phyloP scores from a whole-genome alignment of 768 basidiomycete species.

The Lenzites betulinus region DNA sequence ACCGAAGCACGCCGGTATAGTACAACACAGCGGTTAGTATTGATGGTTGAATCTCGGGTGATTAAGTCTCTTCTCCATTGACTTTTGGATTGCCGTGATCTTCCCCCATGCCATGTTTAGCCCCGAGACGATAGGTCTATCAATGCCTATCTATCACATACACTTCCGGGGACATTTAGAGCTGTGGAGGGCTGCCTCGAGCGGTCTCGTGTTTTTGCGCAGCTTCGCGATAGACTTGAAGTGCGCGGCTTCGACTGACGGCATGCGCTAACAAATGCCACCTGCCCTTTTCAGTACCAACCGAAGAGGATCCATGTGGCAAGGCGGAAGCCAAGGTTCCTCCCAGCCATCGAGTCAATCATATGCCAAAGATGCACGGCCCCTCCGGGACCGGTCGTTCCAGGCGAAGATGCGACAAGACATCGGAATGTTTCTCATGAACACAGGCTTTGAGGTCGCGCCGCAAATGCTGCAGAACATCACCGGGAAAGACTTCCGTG shows the following conservation, averaged over 20 bases:
- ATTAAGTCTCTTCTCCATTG: not conserved
- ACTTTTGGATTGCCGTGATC: not conserved
- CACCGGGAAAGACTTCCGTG: constrained; percentile 83
- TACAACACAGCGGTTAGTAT: not conserved
- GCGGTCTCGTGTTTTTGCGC: not conserved
- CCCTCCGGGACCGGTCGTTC: constrained; percentile 74
- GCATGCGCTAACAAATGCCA: not conserved
- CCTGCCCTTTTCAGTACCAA: constrained; percentile 48
- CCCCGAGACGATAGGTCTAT: not conserved
- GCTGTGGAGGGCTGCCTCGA: not conserved
- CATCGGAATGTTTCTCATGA: constrained; percentile 69
- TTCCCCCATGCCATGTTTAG: not conserved
- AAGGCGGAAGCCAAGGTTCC: constrained; percentile 49
- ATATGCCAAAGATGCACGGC: constrained; percentile 67
- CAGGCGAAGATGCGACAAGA: constrained; percentile 77
- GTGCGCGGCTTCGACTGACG: too few relatives aligned
- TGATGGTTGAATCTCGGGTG: not conserved
- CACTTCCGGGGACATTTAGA: not conserved
- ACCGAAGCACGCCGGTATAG: not conserved
- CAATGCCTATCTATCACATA: not conserved
- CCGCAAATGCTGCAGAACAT: constrained; percentile 73
- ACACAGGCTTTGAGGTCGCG: constrained; percentile 65
- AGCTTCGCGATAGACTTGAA: not conserved
- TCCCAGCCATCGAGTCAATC: constrained; percentile 56
- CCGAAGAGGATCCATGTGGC: constrained; percentile 78